Evolutionary conservation across 164 flowering plant genomes (phyloP).

Genomic region (Chloranthus sessilifolius): DNA sequence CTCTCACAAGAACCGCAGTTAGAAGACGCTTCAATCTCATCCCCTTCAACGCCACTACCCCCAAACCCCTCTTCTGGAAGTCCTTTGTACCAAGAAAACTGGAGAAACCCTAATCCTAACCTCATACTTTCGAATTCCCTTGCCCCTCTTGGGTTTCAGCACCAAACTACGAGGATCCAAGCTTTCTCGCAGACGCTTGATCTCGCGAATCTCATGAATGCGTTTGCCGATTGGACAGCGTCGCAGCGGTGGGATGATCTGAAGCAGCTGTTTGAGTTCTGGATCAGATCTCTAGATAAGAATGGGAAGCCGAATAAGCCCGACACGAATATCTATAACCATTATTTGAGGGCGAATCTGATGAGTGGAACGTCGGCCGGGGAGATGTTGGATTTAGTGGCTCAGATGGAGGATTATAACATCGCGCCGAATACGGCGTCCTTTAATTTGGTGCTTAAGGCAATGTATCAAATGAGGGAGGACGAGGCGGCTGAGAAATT

Average conservation of each 20-base stretch:
- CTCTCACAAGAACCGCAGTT: slow-evolving; percentile 73
- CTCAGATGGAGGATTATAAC: slow-evolving; percentile 55
- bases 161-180: slow-evolving; percentile 25
- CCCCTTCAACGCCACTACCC: slow-evolving; percentile 53
- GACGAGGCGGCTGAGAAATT: slow-evolving; percentile 60
- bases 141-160: slow-evolving; percentile 30
- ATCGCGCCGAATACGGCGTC: slow-evolving; percentile 79
- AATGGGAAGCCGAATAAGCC: slow-evolving; percentile 83
- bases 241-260: slow-evolving; percentile 67
- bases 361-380: slow-evolving; percentile 54
- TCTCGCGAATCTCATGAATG: slow-evolving; percentile 35
- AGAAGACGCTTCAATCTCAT: slow-evolving; percentile 37
- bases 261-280: slow-evolving; percentile 67
- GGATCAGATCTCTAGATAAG: slow-evolving; percentile 65
- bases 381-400: slow-evolving; percentile 63
- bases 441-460: slow-evolving; percentile 71
- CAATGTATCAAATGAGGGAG: slow-evolving; percentile 58
- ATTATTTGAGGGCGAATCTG: slow-evolving; percentile 69
- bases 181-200: slow-evolving; percentile 44
- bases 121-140: slow-evolving; percentile 25
- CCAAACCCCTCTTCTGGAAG: slow-evolving; percentile 81
- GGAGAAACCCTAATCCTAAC: slow-evolving; percentile 44
- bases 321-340: slow-evolving; percentile 64
- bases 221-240: slow-evolving; percentile 76
- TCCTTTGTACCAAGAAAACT: slow-evolving; percentile 68